phyloP scores from a whole-genome alignment of 306 rosid genomes.

The Citrullus colocynthis region DNA sequence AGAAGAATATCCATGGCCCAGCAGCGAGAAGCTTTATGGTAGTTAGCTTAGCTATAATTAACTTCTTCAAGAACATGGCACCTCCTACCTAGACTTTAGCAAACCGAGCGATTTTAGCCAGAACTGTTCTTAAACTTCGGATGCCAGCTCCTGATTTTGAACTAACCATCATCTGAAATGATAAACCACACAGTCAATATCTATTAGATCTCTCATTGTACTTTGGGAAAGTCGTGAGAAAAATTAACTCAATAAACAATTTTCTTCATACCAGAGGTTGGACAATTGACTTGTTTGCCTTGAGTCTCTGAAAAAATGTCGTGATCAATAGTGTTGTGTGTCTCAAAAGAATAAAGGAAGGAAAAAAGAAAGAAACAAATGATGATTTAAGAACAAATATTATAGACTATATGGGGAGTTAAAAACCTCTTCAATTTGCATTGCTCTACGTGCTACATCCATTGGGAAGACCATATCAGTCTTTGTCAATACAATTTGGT shows the following conservation, averaged over 20 bases:
- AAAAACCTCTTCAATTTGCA: constrained; percentile 82
- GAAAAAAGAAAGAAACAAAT: not conserved
- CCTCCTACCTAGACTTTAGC: constrained; percentile 31
- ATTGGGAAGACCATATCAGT: constrained; percentile 70
- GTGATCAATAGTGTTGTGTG: constrained; percentile 15
- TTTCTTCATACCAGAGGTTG: constrained; percentile 61
- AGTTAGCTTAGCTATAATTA: not conserved
- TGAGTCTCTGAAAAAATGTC: constrained; percentile 42
- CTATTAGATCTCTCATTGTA: not conserved
- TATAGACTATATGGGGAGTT: not conserved
- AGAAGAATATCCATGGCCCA: not conserved
- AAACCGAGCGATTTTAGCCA: constrained; percentile 53
- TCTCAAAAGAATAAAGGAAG: not conserved
- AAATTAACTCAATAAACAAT: constrained; percentile 12
- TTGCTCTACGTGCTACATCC: constrained; percentile 86
- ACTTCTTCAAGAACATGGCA: not conserved
- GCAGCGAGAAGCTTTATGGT: not conserved
- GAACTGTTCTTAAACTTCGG: constrained; percentile 72
- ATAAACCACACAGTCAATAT: not conserved
- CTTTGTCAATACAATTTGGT: constrained; percentile 80
- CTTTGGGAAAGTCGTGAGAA: not conserved
- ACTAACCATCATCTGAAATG: constrained; percentile 82
- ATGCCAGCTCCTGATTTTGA: constrained; percentile 91
- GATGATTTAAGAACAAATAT: not conserved
- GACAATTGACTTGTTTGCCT: constrained; percentile 51